Evolutionary conservation across 2,329 filamentous ascomycete species (phyloP), one percentile per base, ranked within the genome.

Genomic region (Fusarium sp.): DNA sequence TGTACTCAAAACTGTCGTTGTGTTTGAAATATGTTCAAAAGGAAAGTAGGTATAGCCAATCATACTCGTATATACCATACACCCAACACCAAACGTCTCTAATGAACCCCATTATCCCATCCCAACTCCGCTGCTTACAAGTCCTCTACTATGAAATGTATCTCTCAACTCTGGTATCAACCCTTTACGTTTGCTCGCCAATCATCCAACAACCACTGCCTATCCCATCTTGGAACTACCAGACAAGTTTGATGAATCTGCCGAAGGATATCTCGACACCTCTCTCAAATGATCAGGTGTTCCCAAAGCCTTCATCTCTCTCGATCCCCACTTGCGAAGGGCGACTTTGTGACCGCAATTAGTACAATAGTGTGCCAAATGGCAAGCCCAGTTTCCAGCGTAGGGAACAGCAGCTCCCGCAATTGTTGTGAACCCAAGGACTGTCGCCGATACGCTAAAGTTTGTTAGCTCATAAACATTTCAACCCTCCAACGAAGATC

Each of bases 271-370:
- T 39, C 24, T 63, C 12, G 70, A 73, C 10, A 32, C 44, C n/a
- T 73, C 47, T 14, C 64, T 56, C 24, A 73, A 24, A 26, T 74
- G 55, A 3, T 69, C 68, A 6, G 71, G 70, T 1, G 71, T 73
- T 4, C 70, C 71, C 14, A 70, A 11, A 0, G 68, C 43, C 32
- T 60, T 62, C 51, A 65, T 70, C 43, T 58, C 50, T 4, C 40
- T 61, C 0, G 53, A 44, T 9, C 66, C 66, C 32, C 62, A 57
- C 17, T 55, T 59, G 10, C 64, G 51, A 12, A 61, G 32, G 1
- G 71, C 71, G 8, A 73, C 67, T 6, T 72, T 74, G 19, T 55
- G 63, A 11, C 57, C 55, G 28, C 71, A 73, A 24, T 69, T 71
- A 6, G 43, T 68, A 20, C 71, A 73, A 52, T 65, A 69, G 39